Conservation (phyloP, 805 yeast genomes). For the Vanderwaltozyma yarrowii region DNA sequence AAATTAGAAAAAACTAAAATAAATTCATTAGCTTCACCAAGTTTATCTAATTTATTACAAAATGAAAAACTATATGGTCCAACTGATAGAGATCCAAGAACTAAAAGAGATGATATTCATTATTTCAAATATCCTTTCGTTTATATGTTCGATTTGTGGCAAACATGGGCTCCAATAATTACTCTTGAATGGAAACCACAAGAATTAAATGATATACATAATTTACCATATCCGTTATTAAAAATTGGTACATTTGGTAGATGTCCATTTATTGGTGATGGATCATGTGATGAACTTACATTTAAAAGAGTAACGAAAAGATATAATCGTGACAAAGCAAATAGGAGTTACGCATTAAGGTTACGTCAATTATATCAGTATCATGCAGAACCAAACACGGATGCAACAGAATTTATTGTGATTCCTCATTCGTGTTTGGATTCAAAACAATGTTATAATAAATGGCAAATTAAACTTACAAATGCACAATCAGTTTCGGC, state of each 20-base stretch:
- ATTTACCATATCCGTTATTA: slow-evolving; percentile 28
- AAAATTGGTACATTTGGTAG: slow-evolving; percentile 43
- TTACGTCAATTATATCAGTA: slow-evolving; percentile 24
- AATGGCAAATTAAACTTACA: slow-evolving; percentile 8
- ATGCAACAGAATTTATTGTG: slow-evolving; percentile 5
- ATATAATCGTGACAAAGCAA: slow-evolving; percentile 23
- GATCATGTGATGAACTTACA: slow-evolving; percentile 20
- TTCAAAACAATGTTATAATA: slow-evolving; percentile 12
- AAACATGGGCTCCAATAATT: slow-evolving; percentile 69
- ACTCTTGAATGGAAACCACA: slow-evolving; percentile 65
- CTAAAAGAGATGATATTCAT: slow-evolving; percentile 73
- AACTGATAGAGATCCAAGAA: slow-evolving; percentile 78
- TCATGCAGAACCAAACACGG: slow-evolving; percentile 16
- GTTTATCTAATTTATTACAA: slow-evolving; percentile 53
- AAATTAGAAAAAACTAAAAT: slow-evolving; percentile 17
- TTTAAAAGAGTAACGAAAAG: slow-evolving; percentile 24
- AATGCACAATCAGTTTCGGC: neutral
- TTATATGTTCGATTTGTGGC: slow-evolving; percentile 71
- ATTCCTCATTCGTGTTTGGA: slow-evolving; percentile 20
- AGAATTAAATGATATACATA: slow-evolving; percentile 17
- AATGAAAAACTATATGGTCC: slow-evolving; percentile 85
- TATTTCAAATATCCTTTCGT: slow-evolving; percentile 69
- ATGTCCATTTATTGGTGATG: slow-evolving; percentile 71
- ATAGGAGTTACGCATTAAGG: slow-evolving; percentile 24
- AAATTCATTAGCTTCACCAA: slow-evolving; percentile 23